These are phyloP conservation scores for Eudorina sp. DNA, from an alignment of 139 green algal species.

Conservation along the genomic window DNA sequence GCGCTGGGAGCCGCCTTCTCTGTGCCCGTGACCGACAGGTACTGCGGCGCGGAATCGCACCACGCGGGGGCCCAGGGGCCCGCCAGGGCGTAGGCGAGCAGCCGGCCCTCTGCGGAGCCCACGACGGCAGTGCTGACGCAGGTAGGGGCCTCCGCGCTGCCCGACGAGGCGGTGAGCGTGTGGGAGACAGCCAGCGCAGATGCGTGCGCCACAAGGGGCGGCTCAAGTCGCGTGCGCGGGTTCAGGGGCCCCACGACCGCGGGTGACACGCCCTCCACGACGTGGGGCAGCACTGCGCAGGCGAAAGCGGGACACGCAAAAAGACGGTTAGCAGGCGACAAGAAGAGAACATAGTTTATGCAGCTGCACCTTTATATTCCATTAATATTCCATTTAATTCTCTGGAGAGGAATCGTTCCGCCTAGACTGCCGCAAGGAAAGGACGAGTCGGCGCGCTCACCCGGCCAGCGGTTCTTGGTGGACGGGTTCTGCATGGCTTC, in stretches of 20 bases:
- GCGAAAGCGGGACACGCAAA: background rate
- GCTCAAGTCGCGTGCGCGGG: constrained; percentile 14
- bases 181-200: background rate
- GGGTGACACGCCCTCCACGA: constrained; percentile 30
- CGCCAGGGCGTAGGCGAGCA: constrained; percentile 17
- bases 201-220: background rate
- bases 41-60: constrained; percentile 35
- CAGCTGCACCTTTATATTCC: no score
- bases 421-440: no score
- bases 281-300: constrained; percentile 34
- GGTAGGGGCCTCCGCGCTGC: background rate
- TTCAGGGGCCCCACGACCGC: constrained; percentile 37
- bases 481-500: constrained; percentile 3
- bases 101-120: background rate
- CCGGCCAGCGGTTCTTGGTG: constrained; percentile 20
- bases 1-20: background rate
- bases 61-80: constrained; percentile 41
- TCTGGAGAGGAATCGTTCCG: no score
- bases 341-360: no score
- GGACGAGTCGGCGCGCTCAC: background rate
- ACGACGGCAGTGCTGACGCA: constrained; percentile 25
- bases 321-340: background rate
- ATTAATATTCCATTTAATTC: no score
- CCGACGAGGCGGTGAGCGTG: background rate
- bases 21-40: background rate